These are phyloP conservation scores for Plasmodium coatneyi DNA, from an alignment of 169 alveolate species.

Conservation along the genomic window DNA sequence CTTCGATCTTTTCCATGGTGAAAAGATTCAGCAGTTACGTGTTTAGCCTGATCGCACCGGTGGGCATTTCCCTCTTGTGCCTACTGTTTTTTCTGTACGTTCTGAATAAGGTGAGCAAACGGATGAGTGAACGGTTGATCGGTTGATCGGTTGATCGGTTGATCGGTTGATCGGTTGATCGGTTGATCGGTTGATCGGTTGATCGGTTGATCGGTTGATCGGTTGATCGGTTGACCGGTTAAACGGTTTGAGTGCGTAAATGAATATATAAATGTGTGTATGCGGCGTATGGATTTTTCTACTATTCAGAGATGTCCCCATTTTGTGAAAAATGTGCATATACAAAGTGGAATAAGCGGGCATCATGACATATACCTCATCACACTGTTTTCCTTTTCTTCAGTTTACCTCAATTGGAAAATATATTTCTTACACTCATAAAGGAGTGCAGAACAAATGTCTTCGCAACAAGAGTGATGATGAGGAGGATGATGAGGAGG, in stretches of 20 bases:
- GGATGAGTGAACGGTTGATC: neutral
- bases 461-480: neutral
- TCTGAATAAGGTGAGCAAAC: neutral
- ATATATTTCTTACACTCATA: neutral
- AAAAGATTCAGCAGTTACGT: conserved; percentile 3
- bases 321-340: neutral
- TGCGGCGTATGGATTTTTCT: neutral
- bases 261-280: neutral
- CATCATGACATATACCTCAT: neutral
- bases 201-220: too few relatives aligned
- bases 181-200: too few relatives aligned
- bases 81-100: neutral
- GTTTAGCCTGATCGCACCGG: neutral
- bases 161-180: too few relatives aligned
- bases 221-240: too few relatives aligned
- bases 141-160: too few relatives aligned
- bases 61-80: neutral
- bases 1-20: neutral
- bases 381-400: neutral
- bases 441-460: neutral
- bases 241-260: too few relatives aligned
- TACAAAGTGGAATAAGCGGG: neutral
- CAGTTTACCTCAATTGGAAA: neutral
- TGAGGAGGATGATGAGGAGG: neutral
- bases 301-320: neutral